Evolutionary conservation across 2,329 filamentous ascomycete genomes (phyloP), one percentile per base, ranked within the genome.

Genomic region (Elsinoe fawcettii): DNA sequence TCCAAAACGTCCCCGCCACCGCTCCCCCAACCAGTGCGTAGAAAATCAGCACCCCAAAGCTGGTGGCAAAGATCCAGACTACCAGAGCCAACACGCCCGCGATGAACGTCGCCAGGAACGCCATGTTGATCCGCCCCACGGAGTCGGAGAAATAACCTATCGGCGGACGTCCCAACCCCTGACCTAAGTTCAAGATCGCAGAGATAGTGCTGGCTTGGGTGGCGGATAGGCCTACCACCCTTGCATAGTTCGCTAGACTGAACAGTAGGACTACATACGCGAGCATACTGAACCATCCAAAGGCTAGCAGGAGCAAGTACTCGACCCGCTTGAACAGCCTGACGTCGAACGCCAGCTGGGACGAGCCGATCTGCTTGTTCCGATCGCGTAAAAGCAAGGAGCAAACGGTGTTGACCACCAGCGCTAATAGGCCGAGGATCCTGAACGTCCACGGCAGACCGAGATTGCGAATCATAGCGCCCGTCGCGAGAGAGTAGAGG

Each of bases 241-340:
- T 77, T 36, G 85, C 85, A 66, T 90, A 92, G 67, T 85, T 87
- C 12, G 87, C 83, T 46, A 91, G 73, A 9, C 82, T 86, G 70
- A 90, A 92, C 44, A 90, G 78, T n/a, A 90, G 76, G 3, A 89
- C 85, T 23, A 88, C 78, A 64, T 92, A 92, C 4, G 80, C 86
- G 12, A 92, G 72, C 72, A 91, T 82, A 59, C 80, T 84, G 61
- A 91, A 83, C 69, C 84, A 82, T 6, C 85, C 84, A 75, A 84
- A 93, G 2, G 71, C 75, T 36, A 88, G 69, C 11, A 88, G 74
- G 1, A 90, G 72, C 23, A 84, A 67, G 62, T 86, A 90, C 65
- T 88, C 81, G 0, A 74, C 65, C 3, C 79, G 75, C 61, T 74
- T 79, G 67, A 91, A 81, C 1, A 91, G 75, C 3, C 69, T 70